Evolutionary conservation across 257 asterid genomes (phyloP), one percentile per base, ranked within the genome.

Genomic region (Nicotiana undulata): DNA sequence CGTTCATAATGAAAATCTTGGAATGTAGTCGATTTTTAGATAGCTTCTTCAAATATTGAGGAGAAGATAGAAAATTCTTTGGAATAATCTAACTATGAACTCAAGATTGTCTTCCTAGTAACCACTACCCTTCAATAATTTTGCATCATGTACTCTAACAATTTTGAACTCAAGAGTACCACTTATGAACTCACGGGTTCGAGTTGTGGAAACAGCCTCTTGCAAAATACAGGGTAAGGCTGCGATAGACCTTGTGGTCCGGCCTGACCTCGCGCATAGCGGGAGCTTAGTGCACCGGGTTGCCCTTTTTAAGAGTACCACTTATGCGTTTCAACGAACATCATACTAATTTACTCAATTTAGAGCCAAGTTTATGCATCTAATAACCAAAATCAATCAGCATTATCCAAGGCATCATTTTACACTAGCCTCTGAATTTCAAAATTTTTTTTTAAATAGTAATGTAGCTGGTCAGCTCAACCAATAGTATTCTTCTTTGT

Each of bases 391-490:
- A 68, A 70, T 10, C 77, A 70, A 44, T 40, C 59, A 72, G 4
- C 37, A 72, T 72, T 55, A 58, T 77, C 70, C 81, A 58, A 58
- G 29, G 24, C 52, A 58, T n/a, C 52, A 77, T 18, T 77, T 61
- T 31, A 77, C 34, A 77, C 68, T 77, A 77, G 16, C 3, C 58
- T 20, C 58, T 20, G 28, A 31, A 53, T 28, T 76, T 67, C 18
- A 56, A 3, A 58, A 59, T 26, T 26, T 26, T 26, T 26, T 26
- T 26, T 26, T 26, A 34, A 78, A 60, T 11, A n/a, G 20, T 10
- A 29, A 15, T 44, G 34, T 31, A 44, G 31, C 17, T 77, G 32
- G 56, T 3, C 0, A 10, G 18, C 16, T 76, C 53, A 76, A 76
- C 67, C 4, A 18, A 15, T 32, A 53, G 18, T 32, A 31, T 31